These are phyloP conservation scores for Cadophora sp. DNA, from an alignment of 2,329 filamentous ascomycete genomes.

Conservation along the genomic window DNA sequence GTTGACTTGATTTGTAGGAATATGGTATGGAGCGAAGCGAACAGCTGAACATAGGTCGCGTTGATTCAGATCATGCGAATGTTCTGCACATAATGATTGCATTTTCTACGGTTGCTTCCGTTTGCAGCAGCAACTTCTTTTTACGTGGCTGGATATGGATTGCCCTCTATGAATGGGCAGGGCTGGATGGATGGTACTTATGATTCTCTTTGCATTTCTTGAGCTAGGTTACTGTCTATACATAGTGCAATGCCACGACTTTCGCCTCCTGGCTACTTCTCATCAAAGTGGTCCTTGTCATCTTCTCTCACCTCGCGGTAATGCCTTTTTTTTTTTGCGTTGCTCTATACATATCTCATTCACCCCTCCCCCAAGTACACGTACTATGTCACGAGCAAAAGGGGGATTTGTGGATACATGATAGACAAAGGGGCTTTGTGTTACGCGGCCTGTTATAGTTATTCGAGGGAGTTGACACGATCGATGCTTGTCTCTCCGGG, in stretches of 20 bases:
- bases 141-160: not conserved
- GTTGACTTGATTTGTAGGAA: slow-evolving; percentile 15
- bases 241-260: slow-evolving; percentile 1
- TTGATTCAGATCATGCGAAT: not conserved
- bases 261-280: not conserved
- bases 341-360: too few relatives aligned
- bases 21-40: slow-evolving; percentile 11
- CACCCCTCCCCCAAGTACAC: too few relatives aligned
- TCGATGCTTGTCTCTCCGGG: too few relatives aligned
- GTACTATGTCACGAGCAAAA: too few relatives aligned
- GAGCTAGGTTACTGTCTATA: not conserved
- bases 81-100: slow-evolving; percentile 3
- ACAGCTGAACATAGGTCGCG: not conserved
- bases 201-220: slow-evolving; percentile 2
- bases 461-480: too few relatives aligned
- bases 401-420: too few relatives aligned
- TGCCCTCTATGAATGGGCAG: not conserved
- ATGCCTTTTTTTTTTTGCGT: too few relatives aligned
- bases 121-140: not conserved
- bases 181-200: slow-evolving; percentile 1
- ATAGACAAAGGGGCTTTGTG: too few relatives aligned
- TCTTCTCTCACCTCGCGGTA: too few relatives aligned
- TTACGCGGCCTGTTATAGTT: too few relatives aligned
- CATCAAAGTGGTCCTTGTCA: not conserved
- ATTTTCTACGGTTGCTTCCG: not conserved